Base-by-base conservation (phyloP, 305 asterid genomes). In the Solanum hybrid region DNA sequence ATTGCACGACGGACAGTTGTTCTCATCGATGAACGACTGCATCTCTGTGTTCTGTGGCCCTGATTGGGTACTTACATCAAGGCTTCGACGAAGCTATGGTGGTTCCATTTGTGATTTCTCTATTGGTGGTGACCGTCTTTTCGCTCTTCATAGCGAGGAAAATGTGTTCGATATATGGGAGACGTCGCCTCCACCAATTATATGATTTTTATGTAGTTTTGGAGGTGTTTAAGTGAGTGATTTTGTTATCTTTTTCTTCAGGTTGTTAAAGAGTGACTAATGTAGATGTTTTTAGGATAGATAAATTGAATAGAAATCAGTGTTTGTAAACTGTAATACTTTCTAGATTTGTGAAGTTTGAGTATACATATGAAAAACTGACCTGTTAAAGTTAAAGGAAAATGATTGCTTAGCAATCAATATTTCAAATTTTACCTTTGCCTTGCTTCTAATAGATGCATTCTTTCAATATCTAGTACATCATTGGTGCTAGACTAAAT, bases 101-200 rank as follows among this genome's bases (percentile, higher is more conserved):
- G 99, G 99, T 83, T 96, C 99, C 0, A 96, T 96, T n/a, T 96
- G 98, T 81, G 98, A 96, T 91, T 96, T 95, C 88, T 95, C 98
- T 3, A 94, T 97, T 1, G 98, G 98, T 12, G 99, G 99, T 0
- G 98, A 97, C 89, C 91, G 98, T 86, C 94, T 97, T 10, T 97
- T 97, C 40, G 98, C 98, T 2, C 88, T 97, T 76, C 99, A 96
- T 36, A 96, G 99, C 69, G 99, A 97, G 61, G 98, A 97, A 88
- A 96, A 97, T 89, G 98, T 95, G 76, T 97, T 97, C 29, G 98
- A 97, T 86, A 90, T 95, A 39, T 97, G 99, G 99, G 98, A 97
- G 93, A 93, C 97, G 73, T 92, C 93, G 5, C 91, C 98, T 26
- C 94, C 96, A 20, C 95, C 98, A 8, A 83, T 95, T 83, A 74